Evolutionary conservation across 73 alveolate genomes (phyloP).

Genomic region (Tetrahymena borealis): DNA sequence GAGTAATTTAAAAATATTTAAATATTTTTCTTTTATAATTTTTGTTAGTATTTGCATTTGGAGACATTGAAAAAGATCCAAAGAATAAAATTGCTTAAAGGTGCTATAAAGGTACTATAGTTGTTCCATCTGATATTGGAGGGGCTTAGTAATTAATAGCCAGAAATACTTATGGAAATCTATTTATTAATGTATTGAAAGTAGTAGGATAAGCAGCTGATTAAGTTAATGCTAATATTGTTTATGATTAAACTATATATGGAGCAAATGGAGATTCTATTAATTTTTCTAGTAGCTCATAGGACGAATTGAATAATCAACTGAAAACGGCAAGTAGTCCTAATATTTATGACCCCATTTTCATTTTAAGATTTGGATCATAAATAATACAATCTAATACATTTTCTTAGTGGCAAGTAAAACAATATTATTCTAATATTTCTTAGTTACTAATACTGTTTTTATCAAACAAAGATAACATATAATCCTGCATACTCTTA

Average conservation of each 20-base stretch:
- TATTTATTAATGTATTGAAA: background rate
- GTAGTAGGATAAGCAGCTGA: background rate
- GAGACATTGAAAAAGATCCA: background rate
- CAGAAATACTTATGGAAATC: background rate
- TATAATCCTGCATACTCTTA: slow-evolving; percentile 42
- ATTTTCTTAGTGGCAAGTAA: slow-evolving; percentile 20
- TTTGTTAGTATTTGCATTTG: background rate
- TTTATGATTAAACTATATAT: background rate
- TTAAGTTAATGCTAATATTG: background rate
- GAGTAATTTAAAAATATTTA: background rate
- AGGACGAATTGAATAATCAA: background rate
- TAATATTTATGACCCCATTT: slow-evolving; percentile 34
- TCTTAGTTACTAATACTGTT: no score
- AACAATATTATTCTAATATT: background rate
- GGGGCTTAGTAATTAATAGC: background rate
- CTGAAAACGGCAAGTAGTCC: slow-evolving; percentile 29
- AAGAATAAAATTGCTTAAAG: background rate
- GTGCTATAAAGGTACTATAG: background rate
- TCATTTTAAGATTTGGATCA: slow-evolving; percentile 20
- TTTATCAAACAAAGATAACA: background rate
- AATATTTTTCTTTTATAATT: background rate
- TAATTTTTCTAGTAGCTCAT: background rate
- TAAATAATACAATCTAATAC: slow-evolving; percentile 18
- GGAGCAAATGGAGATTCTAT: background rate
- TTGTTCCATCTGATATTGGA: background rate